Evolutionary conservation across 148 eudicot species (phyloP).

Genomic region (Selenicereus undatus): DNA sequence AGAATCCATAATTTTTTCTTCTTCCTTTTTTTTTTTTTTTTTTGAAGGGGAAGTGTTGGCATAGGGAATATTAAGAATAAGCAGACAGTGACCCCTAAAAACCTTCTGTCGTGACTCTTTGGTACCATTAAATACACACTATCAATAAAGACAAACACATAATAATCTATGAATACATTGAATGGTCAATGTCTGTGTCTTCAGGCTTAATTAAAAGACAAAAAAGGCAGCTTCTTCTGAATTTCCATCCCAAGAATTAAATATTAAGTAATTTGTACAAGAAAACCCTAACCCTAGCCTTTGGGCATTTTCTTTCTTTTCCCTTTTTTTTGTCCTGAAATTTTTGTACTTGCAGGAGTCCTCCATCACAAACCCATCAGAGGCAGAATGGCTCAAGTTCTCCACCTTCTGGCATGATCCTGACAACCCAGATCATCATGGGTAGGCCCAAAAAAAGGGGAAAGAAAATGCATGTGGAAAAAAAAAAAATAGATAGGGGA

Average conservation of each 20-base stretch:
- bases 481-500: neutral
- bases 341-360: conserved; percentile 49
- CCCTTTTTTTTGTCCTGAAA: neutral
- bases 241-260: conserved; percentile 8
- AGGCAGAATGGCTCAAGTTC: conserved; percentile 86
- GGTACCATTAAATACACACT: neutral
- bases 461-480: neutral
- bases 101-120: neutral
- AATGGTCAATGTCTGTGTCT: conserved; percentile 1
- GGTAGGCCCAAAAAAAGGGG: conserved; percentile 26
- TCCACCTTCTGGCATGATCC: conserved; percentile 85
- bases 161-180: neutral
- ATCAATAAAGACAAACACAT: neutral
- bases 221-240: conserved; percentile 23
- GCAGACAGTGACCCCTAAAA: conserved; percentile 15
- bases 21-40: too few species aligned
- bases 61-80: neutral
- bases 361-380: conserved; percentile 50
- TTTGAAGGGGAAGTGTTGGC: too few species aligned
- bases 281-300: conserved; percentile 30
- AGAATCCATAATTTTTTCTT: too few species aligned
- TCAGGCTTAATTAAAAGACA: conserved; percentile 13
- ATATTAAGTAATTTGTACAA: neutral
- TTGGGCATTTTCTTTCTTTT: conserved; percentile 6
- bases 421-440: conserved; percentile 87